Evolutionary conservation across 2,329 filamentous ascomycete species (phyloP).

Genomic region (Exutisphaerella laricina): DNA sequence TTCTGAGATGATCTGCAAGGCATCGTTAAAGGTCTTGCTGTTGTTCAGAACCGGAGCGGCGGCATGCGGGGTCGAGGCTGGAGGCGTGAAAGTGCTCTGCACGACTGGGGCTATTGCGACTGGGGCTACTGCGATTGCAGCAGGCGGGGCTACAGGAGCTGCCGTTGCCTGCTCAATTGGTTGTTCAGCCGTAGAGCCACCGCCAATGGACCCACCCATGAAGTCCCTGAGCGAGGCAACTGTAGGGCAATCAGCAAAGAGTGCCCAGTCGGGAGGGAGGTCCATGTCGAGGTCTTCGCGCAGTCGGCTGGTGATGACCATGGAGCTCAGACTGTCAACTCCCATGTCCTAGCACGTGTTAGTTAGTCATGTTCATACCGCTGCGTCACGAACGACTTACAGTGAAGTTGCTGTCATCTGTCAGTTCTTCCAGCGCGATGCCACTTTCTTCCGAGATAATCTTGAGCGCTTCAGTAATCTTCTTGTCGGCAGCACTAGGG

Average conservation of each 20-base stretch:
- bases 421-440: conserved; percentile 25
- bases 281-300: conserved; percentile 25
- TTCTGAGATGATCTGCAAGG: conserved; percentile 26
- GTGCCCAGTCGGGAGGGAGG: background rate
- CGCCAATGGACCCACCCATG: background rate
- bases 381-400: background rate
- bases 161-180: background rate
- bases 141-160: background rate
- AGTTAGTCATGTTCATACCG: background rate
- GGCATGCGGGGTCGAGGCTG: too few species aligned
- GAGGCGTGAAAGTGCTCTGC: background rate
- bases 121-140: background rate
- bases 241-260: conserved; percentile 5
- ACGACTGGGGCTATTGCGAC: background rate
- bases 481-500: too few species aligned
- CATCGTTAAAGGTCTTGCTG: background rate
- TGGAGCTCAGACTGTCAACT: conserved; percentile 27
- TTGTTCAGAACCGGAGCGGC: too few species aligned
- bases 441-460: conserved; percentile 32
- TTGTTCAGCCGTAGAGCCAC: background rate
- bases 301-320: conserved; percentile 24
- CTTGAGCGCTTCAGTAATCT: conserved; percentile 27
- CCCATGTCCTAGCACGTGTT: conserved; percentile 20
- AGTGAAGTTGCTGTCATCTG: conserved; percentile 22
- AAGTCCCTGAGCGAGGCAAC: background rate